These are phyloP conservation scores for Boletales sp. DNA, from an alignment of 768 basidiomycete genomes.

Conservation along the genomic window DNA sequence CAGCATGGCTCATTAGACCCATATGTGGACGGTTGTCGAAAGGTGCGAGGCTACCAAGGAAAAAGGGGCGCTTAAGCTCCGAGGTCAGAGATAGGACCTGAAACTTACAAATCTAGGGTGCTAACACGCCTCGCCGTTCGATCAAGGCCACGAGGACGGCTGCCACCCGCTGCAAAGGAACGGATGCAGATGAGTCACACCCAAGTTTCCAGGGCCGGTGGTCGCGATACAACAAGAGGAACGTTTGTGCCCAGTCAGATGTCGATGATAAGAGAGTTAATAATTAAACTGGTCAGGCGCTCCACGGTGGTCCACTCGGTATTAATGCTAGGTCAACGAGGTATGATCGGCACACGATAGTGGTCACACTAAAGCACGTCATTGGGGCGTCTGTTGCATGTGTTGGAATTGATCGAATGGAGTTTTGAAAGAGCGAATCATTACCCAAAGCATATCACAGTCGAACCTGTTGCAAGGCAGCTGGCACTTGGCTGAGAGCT, in stretches of 20 bases:
- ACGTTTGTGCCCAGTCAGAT: too few species aligned
- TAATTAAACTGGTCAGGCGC: background rate
- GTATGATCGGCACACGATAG: constrained; percentile 3
- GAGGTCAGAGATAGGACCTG: constrained; percentile 16
- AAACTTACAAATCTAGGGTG: constrained; percentile 22
- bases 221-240: too few species aligned
- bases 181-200: background rate
- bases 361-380: background rate
- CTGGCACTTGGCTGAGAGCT: too few species aligned
- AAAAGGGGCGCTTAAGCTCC: constrained; percentile 36
- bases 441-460: too few species aligned
- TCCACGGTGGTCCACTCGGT: background rate
- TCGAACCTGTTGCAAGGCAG: too few species aligned
- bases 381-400: background rate
- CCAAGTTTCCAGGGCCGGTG: background rate
- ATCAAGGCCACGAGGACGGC: constrained; percentile 11
- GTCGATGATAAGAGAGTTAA: too few species aligned
- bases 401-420: too few species aligned
- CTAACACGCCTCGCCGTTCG: background rate
- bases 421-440: too few species aligned
- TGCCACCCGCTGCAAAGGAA: constrained; percentile 4
- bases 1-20: background rate
- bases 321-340: background rate
- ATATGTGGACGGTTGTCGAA: constrained; percentile 4
- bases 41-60: constrained; percentile 4